Conservation (phyloP, 495 filamentous ascomycete genomes). For the Penicillium nucicola region DNA sequence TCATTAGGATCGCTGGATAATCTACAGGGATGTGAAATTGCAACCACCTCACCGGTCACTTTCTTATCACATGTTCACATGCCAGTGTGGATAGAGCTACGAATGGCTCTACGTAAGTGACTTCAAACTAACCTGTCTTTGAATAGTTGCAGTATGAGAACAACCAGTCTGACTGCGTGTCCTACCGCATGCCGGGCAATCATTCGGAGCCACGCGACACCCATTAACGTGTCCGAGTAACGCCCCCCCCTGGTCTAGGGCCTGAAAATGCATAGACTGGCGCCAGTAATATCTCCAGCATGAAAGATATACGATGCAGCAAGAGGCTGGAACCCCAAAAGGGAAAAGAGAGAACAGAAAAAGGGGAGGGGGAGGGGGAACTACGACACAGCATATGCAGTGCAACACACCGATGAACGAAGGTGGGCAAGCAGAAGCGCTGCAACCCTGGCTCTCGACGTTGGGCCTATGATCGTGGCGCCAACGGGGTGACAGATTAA, state of each 20-base stretch:
- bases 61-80: conserved; percentile 15
- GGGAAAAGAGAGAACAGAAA: neutral
- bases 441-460: neutral
- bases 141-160: neutral
- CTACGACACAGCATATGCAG: conserved; percentile 6
- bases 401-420: conserved; percentile 8
- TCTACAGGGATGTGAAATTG: conserved; percentile 14
- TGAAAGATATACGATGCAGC: neutral
- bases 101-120: neutral
- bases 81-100: neutral
- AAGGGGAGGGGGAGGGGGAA: neutral
- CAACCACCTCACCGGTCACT: conserved; percentile 10
- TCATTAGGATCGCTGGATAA: conserved; percentile 5
- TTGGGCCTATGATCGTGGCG: conserved; percentile 5
- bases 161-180: neutral
- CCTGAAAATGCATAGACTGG: too few relatives aligned
- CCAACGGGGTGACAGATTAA: conserved; percentile 5
- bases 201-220: conserved; percentile 16
- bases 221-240: neutral
- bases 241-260: neutral
- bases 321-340: neutral
- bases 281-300: too few relatives aligned
- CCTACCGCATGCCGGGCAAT: neutral
- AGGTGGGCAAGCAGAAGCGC: neutral
- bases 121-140: neutral